Evolutionary conservation across 73 alveolate species (phyloP).

Genomic region (Tetrahymena borealis): DNA sequence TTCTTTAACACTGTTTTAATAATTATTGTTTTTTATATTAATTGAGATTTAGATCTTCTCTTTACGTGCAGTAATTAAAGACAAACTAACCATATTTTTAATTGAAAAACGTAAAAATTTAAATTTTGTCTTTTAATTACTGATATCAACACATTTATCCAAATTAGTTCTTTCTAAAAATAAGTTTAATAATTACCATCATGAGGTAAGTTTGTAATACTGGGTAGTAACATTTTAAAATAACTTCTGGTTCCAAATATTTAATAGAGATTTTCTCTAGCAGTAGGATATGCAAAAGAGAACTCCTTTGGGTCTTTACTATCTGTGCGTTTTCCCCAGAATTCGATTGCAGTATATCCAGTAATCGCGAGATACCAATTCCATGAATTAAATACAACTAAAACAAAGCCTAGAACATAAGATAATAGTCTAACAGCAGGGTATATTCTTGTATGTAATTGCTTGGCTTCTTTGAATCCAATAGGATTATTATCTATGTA

Average conservation of each 20-base stretch:
- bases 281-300: not conserved
- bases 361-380: conserved; percentile 60
- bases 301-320: not conserved
- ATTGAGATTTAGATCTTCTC: no score
- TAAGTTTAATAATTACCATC: not conserved
- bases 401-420: conserved; percentile 29
- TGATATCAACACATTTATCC: no score
- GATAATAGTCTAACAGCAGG: conserved; percentile 11
- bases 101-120: not conserved
- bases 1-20: no score
- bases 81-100: no score
- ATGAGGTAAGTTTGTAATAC: not conserved
- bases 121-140: not conserved
- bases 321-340: conserved; percentile 21
- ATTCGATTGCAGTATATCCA: conserved; percentile 67
- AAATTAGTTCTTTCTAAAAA: not conserved
- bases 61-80: no score
- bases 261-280: not conserved
- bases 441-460: not conserved
- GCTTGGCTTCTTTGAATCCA: not conserved
- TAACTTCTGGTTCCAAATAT: not conserved
- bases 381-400: conserved; percentile 62
- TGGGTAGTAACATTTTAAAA: not conserved
- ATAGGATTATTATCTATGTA: not conserved
- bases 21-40: no score